phyloP scores from a whole-genome alignment of 2,329 filamentous ascomycete genomes.

The Graphilbum ipis-grandicollis region DNA sequence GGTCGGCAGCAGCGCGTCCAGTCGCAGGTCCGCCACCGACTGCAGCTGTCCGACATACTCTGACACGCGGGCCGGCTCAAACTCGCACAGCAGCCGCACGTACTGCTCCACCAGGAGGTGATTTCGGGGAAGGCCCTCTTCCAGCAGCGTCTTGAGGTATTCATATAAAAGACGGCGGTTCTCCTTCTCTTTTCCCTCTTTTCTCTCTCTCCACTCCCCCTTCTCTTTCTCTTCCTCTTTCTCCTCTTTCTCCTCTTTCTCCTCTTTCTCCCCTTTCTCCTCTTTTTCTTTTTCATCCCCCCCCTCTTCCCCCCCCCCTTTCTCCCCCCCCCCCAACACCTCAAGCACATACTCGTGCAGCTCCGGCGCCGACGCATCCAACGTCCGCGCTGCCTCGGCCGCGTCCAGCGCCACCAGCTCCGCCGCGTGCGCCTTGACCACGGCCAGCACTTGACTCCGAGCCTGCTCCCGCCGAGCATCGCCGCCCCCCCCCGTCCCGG shows the following conservation, averaged over 20 bases:
- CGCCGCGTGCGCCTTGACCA: conserved; percentile 46
- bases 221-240: too few species aligned
- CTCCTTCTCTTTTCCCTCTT: too few species aligned
- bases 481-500: too few species aligned
- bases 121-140: conserved; percentile 17
- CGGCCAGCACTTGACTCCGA: conserved; percentile 47
- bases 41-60: conserved; percentile 67
- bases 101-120: conserved; percentile 64
- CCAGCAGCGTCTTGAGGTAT: conserved; percentile 64
- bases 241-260: too few species aligned
- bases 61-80: conserved; percentile 65
- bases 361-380: conserved; percentile 43
- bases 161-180: conserved; percentile 53
- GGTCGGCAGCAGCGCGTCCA: conserved; percentile 66
- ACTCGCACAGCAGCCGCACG: conserved; percentile 79
- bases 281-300: too few species aligned
- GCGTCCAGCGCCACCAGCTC: conserved; percentile 54
- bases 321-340: conserved; percentile 39
- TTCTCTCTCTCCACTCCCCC: too few species aligned
- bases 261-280: too few species aligned
- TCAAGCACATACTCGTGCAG: conserved; percentile 50
- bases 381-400: conserved; percentile 42
- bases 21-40: conserved; percentile 55
- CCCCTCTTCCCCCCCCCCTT: too few species aligned
- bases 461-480: too few species aligned